Percentiles rank a stretch among this genome's conserved stretches.
Conservation (phyloP, 805 yeast species). For the Komagataella ulmi region DNA sequence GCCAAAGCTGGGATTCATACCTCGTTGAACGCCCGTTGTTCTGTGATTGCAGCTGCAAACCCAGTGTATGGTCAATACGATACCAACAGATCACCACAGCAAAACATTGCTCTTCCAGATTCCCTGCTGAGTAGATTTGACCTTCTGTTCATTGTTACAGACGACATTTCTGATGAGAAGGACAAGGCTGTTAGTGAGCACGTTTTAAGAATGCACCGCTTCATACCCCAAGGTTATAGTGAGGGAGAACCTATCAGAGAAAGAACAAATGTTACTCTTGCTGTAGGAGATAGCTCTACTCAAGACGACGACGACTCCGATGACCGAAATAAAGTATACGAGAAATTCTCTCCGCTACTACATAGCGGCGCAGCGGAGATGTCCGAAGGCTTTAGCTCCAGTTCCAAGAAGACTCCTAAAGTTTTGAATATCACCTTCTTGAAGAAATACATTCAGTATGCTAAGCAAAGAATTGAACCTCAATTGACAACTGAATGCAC, state of each 20-base stretch:
- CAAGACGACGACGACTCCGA: constrained; percentile 25
- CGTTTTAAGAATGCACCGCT: constrained; percentile 88
- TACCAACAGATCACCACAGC: constrained; percentile 90
- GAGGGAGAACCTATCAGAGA: constrained; percentile 95
- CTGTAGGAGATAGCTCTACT: constrained; percentile 58
- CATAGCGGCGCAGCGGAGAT: constrained; percentile 63
- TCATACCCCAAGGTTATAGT: constrained; percentile 69
- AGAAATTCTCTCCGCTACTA: constrained; percentile 67
- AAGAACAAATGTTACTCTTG: constrained; percentile 49
- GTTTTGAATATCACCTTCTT: constrained; percentile 72
- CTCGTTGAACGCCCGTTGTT: constrained; percentile 89
- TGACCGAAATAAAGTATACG: constrained; percentile 57
- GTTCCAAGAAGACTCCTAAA: constrained; percentile 22
- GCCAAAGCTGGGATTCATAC: constrained; percentile 98
- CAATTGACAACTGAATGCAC: constrained; percentile 66
- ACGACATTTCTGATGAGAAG: constrained; percentile 74
- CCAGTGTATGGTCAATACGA: constrained; percentile 97
- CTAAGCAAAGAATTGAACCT: constrained; percentile 80
- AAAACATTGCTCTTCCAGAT: constrained; percentile 93
- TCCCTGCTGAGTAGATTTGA: constrained; percentile 95
- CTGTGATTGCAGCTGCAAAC: constrained; percentile 95
- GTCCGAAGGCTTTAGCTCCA: constrained; percentile 16
- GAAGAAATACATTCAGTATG: constrained; percentile 87
- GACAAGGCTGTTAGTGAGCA: constrained; percentile 89
- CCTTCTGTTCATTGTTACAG: constrained; percentile 88